Conservation (phyloP, 2,329 filamentous ascomycete species). For the Cladophialophora chaetospira region DNA sequence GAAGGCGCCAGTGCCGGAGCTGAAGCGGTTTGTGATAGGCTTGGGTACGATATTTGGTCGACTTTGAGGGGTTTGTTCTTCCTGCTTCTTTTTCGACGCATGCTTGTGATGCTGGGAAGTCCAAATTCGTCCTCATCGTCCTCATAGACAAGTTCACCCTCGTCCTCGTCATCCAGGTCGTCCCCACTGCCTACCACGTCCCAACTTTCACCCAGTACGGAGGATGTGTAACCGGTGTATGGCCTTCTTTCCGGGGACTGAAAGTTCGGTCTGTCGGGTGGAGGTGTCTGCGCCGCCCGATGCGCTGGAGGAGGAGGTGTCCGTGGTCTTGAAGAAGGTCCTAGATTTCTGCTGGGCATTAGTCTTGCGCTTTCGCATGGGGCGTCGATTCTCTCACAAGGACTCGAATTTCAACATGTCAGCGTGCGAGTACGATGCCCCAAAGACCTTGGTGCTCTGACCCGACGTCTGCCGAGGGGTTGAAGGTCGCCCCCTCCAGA, state of each 20-base stretch:
- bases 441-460: conserved; percentile 74
- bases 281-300: conserved; percentile 25
- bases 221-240: conserved; percentile 55
- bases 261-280: conserved; percentile 20
- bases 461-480: conserved; percentile 58
- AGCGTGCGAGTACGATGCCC: conserved; percentile 93
- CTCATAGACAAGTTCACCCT: conserved; percentile 72
- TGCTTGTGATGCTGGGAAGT: conserved; percentile 85
- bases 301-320: conserved; percentile 34
- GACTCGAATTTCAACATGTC: conserved; percentile 88
- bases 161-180: conserved; percentile 69
- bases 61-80: conserved; percentile 36
- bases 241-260: conserved; percentile 31
- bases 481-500: conserved; percentile 70
- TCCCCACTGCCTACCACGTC: conserved; percentile 63
- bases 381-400: conserved; percentile 57
- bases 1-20: conserved; percentile 23
- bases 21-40: conserved; percentile 24
- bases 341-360: conserved; percentile 21
- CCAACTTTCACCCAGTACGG: conserved; percentile 75
- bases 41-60: conserved; percentile 21
- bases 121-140: conserved; percentile 95
- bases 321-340: conserved; percentile 35
- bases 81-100: conserved; percentile 70
- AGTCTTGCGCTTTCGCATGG: background rate